Evolutionary conservation across 73 alveolate genomes (phyloP).

Genomic region (Paramecium sonneborni): DNA sequence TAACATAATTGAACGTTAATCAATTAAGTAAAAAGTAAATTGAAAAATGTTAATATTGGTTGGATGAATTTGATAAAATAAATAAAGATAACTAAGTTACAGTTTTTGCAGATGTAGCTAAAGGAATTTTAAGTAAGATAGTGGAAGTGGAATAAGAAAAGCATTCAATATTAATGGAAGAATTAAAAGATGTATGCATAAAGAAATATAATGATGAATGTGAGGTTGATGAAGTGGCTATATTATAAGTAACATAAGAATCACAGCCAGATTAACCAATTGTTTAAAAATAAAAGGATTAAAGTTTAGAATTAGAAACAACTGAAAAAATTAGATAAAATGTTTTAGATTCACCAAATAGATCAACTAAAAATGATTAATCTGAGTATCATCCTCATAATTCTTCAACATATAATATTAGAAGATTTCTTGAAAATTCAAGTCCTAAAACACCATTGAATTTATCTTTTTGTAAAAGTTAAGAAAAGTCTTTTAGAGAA

Average conservation of each 20-base stretch:
- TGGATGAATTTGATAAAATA: not conserved
- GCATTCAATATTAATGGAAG: not conserved
- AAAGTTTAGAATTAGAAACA: not conserved
- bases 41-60: not conserved
- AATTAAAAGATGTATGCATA: not conserved
- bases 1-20: not conserved
- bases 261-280: not conserved
- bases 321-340: not conserved
- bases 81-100: not conserved
- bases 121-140: not conserved
- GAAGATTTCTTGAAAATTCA: not conserved
- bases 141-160: not conserved
- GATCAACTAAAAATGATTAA: not conserved
- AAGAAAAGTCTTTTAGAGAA: not conserved
- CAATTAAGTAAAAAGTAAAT: not conserved
- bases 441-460: not conserved
- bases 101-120: not conserved
- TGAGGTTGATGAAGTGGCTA: not conserved
- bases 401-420: not conserved
- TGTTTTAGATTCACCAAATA: not conserved
- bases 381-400: not conserved
- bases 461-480: not conserved
- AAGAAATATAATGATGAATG: not conserved
- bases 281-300: not conserved
- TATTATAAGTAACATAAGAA: not conserved